Percentiles rank a stretch among this genome's conserved stretches.
Evolutionary conservation across 177 flowering plant genomes (phyloP).

Genomic region (Tripterygium wilfordii): DNA sequence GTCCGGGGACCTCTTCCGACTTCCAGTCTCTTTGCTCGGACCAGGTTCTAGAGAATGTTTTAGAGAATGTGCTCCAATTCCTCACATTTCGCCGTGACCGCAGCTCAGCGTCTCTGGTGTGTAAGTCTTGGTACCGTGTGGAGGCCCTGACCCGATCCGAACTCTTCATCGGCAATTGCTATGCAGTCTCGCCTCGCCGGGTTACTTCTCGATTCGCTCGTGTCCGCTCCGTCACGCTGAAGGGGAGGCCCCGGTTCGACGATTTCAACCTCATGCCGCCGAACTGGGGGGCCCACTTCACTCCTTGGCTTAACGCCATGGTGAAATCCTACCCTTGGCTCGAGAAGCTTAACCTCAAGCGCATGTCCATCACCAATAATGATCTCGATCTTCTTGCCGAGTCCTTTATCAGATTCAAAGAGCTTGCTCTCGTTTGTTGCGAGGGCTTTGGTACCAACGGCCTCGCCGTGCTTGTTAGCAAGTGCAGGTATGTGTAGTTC

Average conservation of each 20-base stretch:
- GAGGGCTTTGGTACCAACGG: constrained; percentile 85
- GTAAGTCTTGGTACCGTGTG: constrained; percentile 74
- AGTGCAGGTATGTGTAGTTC: constrained; percentile 57
- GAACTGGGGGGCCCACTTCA: constrained; percentile 79
- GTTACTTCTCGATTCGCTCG: constrained; percentile 47
- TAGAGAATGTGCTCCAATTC: constrained; percentile 78
- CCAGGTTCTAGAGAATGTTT: constrained; percentile 75
- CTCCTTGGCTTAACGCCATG: constrained; percentile 57
- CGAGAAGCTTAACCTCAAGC: constrained; percentile 56
- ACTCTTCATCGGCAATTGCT: constrained; percentile 86
- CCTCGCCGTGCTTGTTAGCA: constrained; percentile 55
- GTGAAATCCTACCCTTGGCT: constrained; percentile 44
- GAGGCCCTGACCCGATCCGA: constrained; percentile 75
- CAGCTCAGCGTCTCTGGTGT: constrained; percentile 76
- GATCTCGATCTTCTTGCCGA: constrained; percentile 49
- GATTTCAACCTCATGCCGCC: constrained; percentile 74
- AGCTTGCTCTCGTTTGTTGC: constrained; percentile 68
- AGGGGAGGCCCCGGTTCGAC: constrained; percentile 86
- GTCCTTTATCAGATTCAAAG: constrained; percentile 43
- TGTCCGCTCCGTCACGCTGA: constrained; percentile 45
- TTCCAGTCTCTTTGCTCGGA: constrained; percentile 39
- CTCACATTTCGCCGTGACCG: constrained; percentile 68
- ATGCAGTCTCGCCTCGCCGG: constrained; percentile 59
- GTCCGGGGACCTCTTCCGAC: constrained; percentile 9
- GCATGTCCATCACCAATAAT: constrained; percentile 60